These are phyloP conservation scores for Xylaria cubensis DNA, from an alignment of 495 filamentous ascomycete genomes.

Conservation along the genomic window DNA sequence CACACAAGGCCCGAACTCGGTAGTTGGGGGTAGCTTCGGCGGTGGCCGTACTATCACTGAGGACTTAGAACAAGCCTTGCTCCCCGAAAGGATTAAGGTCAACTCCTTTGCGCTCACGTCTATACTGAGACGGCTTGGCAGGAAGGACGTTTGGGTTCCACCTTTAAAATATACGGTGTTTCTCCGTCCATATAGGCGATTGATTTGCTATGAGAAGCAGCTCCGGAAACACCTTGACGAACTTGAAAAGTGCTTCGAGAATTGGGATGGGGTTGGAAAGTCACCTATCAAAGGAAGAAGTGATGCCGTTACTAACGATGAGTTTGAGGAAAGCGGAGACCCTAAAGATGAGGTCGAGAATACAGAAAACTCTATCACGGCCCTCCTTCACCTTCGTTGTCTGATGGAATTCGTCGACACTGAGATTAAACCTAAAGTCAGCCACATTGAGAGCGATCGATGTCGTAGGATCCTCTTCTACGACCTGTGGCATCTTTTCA, in stretches of 20 bases:
- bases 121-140: too few relatives aligned
- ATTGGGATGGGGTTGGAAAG: not conserved
- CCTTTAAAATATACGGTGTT: too few relatives aligned
- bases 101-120: not conserved
- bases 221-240: not conserved
- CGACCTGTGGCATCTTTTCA: constrained; percentile 53
- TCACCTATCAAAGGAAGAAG: not conserved
- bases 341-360: not conserved
- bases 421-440: not conserved
- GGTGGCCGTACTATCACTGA: not conserved
- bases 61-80: not conserved
- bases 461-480: constrained; percentile 43
- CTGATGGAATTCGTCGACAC: not conserved
- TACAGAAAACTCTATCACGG: not conserved
- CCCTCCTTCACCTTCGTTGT: not conserved
- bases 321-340: not conserved
- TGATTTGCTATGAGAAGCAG: not conserved
- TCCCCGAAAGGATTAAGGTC: not conserved
- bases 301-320: not conserved
- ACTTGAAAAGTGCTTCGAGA: not conserved
- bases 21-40: not conserved
- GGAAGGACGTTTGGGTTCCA: too few relatives aligned
- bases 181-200: not conserved
- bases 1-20: not conserved
- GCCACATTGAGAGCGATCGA: not conserved